Conservation (phyloP, 768 basidiomycete species). For the Auriscalpium vulgare region DNA sequence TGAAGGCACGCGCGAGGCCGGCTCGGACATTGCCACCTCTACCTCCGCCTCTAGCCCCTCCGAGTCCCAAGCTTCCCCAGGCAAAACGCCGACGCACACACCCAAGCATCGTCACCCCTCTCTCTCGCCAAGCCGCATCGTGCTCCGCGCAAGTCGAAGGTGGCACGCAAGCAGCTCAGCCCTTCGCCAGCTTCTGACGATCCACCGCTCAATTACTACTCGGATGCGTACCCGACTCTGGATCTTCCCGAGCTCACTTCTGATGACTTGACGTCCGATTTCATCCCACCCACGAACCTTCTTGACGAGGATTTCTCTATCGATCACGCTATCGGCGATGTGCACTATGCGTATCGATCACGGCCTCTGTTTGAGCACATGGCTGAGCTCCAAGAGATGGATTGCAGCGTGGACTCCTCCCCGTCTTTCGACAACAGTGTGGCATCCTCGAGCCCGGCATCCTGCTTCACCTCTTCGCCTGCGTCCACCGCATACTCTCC, state of each 20-base stretch:
- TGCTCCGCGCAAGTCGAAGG: not conserved
- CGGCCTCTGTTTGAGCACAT: conserved; percentile 18
- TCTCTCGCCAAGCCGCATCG: not conserved
- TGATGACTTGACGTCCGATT: not conserved
- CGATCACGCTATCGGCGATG: conserved; percentile 22
- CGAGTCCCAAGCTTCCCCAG: not conserved
- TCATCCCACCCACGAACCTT: conserved; percentile 16
- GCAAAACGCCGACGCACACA: not conserved
- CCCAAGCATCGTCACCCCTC: not conserved
- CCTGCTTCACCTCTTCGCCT: not conserved
- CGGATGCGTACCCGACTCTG: not conserved
- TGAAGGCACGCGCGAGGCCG: conserved; percentile 4
- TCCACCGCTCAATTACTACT: not conserved
- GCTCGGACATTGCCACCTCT: not conserved
- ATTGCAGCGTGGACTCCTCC: not conserved
- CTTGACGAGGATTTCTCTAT: conserved; percentile 22
- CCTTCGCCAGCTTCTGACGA: not conserved
- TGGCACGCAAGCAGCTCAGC: not conserved
- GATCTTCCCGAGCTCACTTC: not conserved
- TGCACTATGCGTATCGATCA: conserved; percentile 22
- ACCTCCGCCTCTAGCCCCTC: not conserved
- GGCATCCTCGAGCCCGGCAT: not conserved
- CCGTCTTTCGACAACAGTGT: conserved; percentile 16
- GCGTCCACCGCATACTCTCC: conserved; percentile 5
- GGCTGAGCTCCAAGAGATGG: not conserved